Evolutionary conservation across 441 rosid species (phyloP).

Genomic region (Brassica balearica): DNA sequence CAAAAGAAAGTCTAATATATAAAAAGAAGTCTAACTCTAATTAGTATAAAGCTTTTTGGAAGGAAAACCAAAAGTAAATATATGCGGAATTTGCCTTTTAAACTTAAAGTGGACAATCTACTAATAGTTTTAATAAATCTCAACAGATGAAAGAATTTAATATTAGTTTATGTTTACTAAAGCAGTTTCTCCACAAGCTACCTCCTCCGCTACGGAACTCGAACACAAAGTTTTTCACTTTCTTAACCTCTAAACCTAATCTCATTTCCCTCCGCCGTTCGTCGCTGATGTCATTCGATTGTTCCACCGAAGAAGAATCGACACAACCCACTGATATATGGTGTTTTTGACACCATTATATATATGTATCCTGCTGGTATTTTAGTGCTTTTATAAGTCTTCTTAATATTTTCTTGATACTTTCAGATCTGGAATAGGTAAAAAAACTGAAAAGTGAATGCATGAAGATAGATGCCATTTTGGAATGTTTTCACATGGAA

Average conservation of each 20-base stretch:
- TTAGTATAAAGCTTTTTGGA: background rate
- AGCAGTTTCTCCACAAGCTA: conserved; percentile 35
- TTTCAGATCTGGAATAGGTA: too few species aligned
- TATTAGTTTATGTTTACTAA: background rate
- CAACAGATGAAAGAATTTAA: background rate
- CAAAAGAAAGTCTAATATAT: background rate
- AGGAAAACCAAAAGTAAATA: background rate
- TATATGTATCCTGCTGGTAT: too few species aligned
- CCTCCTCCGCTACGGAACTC: conserved; percentile 39
- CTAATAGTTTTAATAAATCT: background rate
- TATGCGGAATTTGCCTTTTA: background rate
- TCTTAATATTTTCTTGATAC: too few species aligned
- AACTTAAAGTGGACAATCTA: background rate
- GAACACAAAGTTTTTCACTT: conserved; percentile 20
- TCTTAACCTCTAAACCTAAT: conserved; percentile 3
- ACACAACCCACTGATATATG: too few species aligned
- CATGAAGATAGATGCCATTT: too few species aligned
- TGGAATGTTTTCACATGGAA: too few species aligned
- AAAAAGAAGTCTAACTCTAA: background rate
- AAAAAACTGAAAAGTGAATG: too few species aligned
- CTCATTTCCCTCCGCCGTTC: conserved; percentile 18
- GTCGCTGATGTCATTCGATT: conserved; percentile 20
- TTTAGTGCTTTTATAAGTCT: too few species aligned
- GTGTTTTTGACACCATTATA: too few species aligned
- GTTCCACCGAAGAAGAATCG: background rate